A percentile compares a stretch with the other conserved stretches of the same genome.
Evolutionary conservation across 768 basidiomycete species (phyloP).

Genomic region (Collybiopsis luxurians): DNA sequence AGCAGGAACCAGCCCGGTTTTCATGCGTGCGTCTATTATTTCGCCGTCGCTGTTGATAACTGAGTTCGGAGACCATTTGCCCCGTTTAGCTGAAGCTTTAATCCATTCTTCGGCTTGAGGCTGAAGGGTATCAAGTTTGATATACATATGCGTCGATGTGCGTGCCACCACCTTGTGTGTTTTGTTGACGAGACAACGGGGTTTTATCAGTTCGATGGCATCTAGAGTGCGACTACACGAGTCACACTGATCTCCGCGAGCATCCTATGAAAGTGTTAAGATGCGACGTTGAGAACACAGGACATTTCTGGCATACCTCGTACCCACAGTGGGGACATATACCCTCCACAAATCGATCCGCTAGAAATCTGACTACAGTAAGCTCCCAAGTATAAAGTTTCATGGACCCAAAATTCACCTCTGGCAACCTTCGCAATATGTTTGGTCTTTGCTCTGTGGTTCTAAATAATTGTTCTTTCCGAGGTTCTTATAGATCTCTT

Average conservation of each 20-base stretch:
- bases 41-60: constrained; percentile 88
- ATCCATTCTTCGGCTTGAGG: constrained; percentile 87
- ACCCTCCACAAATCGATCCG: constrained; percentile 98
- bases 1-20: constrained; percentile 80
- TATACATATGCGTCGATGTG: constrained; percentile 88
- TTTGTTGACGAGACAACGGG: constrained; percentile 88
- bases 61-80: constrained; percentile 91
- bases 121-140: constrained; percentile 83
- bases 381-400: not conserved
- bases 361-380: constrained; percentile 65
- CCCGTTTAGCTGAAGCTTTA: constrained; percentile 68
- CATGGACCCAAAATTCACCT: constrained; percentile 46
- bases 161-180: constrained; percentile 73
- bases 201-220: constrained; percentile 89
- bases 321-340: constrained; percentile 92
- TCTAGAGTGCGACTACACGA: constrained; percentile 89
- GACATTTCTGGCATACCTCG: constrained; percentile 47
- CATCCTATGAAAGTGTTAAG: constrained; percentile 54
- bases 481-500: constrained; percentile 85
- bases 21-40: constrained; percentile 86
- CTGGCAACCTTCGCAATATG: constrained; percentile 89
- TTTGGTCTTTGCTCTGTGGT: constrained; percentile 87
- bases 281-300: not conserved
- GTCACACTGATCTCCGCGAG: constrained; percentile 98
- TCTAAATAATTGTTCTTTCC: constrained; percentile 74